Base-by-base conservation (phyloP, 306 rosid genomes). In the Cicer chorassanicum region DNA sequence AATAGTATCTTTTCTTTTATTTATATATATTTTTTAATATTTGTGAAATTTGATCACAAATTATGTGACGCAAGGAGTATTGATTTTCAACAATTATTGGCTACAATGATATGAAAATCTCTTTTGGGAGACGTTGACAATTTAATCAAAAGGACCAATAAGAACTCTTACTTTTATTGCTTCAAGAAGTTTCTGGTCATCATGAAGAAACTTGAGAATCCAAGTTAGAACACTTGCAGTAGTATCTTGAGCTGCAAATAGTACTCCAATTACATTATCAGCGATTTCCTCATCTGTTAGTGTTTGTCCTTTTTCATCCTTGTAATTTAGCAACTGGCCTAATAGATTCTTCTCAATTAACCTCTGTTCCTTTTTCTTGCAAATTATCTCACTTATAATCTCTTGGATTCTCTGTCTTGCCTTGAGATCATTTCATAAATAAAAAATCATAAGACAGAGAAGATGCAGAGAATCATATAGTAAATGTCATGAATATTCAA, bases 191-290 rank as follows among this genome's bases (percentile, higher is more conserved):
- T 87, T 89, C 55, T 56, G 92, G 81, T 91, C 83, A 69, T 93
- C 97, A 51, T 93, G 87, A 76, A 93, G 94, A 66, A 88, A 93
- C 74, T 88, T 93, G 75, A 93, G 96, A 65, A 91, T 87, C 98
- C 98, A 93, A 6, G 98, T 93, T 9, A 91, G 78, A 34, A 74
- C 89, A 82, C 94, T 93, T 8, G 98, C 98, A 38, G 97, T 93
- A 15, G 98, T 93, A 85, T 93, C 98, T 71, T 91, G 96, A 50
- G 98, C 98, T 12, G 98, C 98, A 80, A 93, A 93, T 39, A 93
- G 80, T 11, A 91, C 96, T 41, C 98, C 98, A 67, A 91, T 89
- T 29, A 89, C 85, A 77, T 93, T 93, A 82, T 93, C 98, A 16
- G 92, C 86, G 13, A 91, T 88, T 79, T 93, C 90, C 10, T 88